phyloP scores from a whole-genome alignment of 306 rosid species.

The Clitoria ternatea region DNA sequence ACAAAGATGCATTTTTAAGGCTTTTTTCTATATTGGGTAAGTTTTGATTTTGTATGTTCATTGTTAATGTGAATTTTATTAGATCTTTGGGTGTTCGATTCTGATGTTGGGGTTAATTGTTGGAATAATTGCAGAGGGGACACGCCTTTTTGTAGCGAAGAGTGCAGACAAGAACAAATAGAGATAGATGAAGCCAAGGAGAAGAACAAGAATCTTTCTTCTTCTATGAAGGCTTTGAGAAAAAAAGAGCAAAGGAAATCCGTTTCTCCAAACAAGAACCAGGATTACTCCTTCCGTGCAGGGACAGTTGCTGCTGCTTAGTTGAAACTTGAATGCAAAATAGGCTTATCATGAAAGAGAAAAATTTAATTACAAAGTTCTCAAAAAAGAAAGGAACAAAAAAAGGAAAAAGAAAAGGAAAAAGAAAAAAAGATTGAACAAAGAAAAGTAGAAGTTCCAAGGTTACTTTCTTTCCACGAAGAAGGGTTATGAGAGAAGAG shows the following conservation, averaged over 20 bases:
- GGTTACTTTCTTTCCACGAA: slow-evolving; percentile 16
- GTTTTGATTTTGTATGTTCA: background rate
- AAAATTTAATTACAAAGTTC: background rate
- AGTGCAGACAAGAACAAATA: slow-evolving; percentile 84
- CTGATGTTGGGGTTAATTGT: background rate
- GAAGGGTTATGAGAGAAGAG: slow-evolving; percentile 38
- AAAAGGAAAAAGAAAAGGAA: background rate
- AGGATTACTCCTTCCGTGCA: slow-evolving; percentile 50
- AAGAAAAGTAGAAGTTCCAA: background rate
- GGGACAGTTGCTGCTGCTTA: slow-evolving; percentile 86
- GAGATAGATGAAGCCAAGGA: slow-evolving; percentile 69
- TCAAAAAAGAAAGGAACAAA: background rate
- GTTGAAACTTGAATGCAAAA: background rate
- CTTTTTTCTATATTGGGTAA: background rate
- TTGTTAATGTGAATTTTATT: background rate
- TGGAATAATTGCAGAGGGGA: slow-evolving; percentile 63
- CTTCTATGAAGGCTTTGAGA: slow-evolving; percentile 67
- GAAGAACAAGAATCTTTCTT: slow-evolving; percentile 56
- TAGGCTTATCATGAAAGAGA: background rate
- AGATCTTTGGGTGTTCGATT: background rate
- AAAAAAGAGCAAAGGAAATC: slow-evolving; percentile 71
- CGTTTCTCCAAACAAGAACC: slow-evolving; percentile 47
- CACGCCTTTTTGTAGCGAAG: slow-evolving; percentile 89
- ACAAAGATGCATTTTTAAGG: background rate
- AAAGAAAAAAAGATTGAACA: background rate